Percentiles rank a stretch among this genome's conserved stretches.
Conservation (phyloP, 352 stramenopile genomes). For the Pythium brachiatum region DNA sequence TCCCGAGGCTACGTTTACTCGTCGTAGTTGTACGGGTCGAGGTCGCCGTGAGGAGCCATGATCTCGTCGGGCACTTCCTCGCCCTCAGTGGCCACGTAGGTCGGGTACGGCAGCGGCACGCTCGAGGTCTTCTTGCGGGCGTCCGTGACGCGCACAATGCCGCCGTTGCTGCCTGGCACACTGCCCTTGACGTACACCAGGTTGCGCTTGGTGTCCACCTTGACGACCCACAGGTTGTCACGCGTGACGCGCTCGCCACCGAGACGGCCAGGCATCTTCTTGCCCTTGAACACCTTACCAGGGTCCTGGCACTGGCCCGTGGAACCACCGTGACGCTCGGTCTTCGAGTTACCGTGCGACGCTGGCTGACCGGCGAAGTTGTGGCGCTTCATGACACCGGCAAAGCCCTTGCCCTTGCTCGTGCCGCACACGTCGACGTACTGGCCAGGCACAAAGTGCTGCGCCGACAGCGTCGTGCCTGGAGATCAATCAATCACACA, state of each 20-base stretch:
- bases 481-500: not conserved
- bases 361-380: constrained; percentile 96
- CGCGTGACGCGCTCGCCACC: constrained; percentile 93
- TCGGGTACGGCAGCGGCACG: constrained; percentile 75
- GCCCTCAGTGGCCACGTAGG: constrained; percentile 53
- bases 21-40: constrained; percentile 86
- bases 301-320: constrained; percentile 98
- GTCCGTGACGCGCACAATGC: constrained; percentile 83
- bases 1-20: constrained; percentile 29
- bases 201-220: constrained; percentile 92
- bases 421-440: constrained; percentile 96
- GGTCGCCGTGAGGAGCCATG: constrained; percentile 69
- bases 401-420: constrained; percentile 89
- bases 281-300: constrained; percentile 98
- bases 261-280: constrained; percentile 99
- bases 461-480: constrained; percentile 89
- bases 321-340: constrained; percentile 95
- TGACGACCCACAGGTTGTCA: constrained; percentile 94
- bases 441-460: constrained; percentile 98
- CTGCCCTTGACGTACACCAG: constrained; percentile 93
- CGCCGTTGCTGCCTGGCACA: constrained; percentile 90
- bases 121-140: constrained; percentile 81
- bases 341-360: constrained; percentile 98
- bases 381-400: constrained; percentile 98
- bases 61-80: constrained; percentile 60